Base-by-base conservation (phyloP, 2,329 filamentous ascomycete species). In the Tolypocladium cylindrosporum region DNA sequence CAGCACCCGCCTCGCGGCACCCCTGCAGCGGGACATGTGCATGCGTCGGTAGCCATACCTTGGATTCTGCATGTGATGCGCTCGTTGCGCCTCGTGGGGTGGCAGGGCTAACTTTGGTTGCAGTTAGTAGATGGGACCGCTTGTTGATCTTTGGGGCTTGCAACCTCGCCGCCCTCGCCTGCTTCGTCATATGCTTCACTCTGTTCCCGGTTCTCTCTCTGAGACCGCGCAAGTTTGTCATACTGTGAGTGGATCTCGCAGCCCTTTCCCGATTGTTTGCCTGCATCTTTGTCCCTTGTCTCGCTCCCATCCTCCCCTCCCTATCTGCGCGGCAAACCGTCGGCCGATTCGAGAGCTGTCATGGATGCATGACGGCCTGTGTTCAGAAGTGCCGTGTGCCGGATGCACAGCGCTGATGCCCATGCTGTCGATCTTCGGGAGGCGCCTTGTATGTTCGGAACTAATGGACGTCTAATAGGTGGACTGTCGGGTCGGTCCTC, bases 81-180 rank as follows among this genome's bases (percentile, higher is more conserved):
- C 59, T 68, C 66, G 71, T 70, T 66, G 67, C 75, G 71, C 77
- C 73, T 76, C 70, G 74, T 70, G 67, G 66, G 55, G 67, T 67
- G 69, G 68, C 57, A 67, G 59, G 61, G 61, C 71, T 74, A 72
- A 74, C 71, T 60, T 62, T 58, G 61, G 68, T 57, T 68, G 69
- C 75, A 97, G 94, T 99, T 78, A 96, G 91, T 77, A 85, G 93
- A 77, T 97, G 93, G 94, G 94, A 99, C 76, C 89, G 93, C 59
- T 78, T 97, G 70, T 81, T 99, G 72, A 84, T 97, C 68, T 99
- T 99, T 75, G 87, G 84, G 63, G 91, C 87, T 69, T 95, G 93
- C 78, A 96, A 96, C 75, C 74, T 96, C 66, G 91, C 88, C 61
- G 91, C 94, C 62, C 80, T 91, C 63, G 90, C 89, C 65, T 93